phyloP scores from a whole-genome alignment of 805 yeast species.

The Teunomyces kruisii region DNA sequence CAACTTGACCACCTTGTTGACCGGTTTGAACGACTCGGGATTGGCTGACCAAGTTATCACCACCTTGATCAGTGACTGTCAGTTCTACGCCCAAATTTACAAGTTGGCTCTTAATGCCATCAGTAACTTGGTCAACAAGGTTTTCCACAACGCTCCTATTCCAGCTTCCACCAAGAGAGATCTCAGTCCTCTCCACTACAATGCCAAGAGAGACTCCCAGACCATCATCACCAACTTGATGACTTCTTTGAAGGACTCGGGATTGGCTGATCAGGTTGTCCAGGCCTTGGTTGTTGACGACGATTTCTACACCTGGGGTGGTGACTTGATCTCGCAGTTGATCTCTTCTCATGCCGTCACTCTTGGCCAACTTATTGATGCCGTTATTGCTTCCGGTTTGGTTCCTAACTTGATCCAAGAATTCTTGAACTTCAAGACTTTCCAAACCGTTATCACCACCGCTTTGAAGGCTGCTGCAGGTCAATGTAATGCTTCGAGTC shows the following conservation, averaged over 20 bases:
- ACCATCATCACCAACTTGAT: slow-evolving; percentile 29
- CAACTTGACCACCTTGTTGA: slow-evolving; percentile 36
- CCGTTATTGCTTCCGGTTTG: slow-evolving; percentile 36
- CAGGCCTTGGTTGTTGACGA: slow-evolving; percentile 36
- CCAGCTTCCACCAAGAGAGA: slow-evolving; percentile 20
- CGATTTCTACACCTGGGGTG: slow-evolving; percentile 39
- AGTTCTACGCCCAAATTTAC: slow-evolving; percentile 39
- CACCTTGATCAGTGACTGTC: slow-evolving; percentile 36
- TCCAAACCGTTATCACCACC: slow-evolving; percentile 39
- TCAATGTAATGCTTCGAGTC: slow-evolving; percentile 32
- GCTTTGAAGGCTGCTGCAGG: slow-evolving; percentile 45
- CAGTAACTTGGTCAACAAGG: slow-evolving; percentile 24
- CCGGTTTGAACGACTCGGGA: slow-evolving; percentile 42
- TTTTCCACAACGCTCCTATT: background rate
- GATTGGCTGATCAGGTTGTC: slow-evolving; percentile 41
- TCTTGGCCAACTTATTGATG: slow-evolving; percentile 26
- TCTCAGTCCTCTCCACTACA: background rate
- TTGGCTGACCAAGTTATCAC: slow-evolving; percentile 37
- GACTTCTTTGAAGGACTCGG: slow-evolving; percentile 45
- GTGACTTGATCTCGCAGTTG: slow-evolving; percentile 31
- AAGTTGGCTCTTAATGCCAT: slow-evolving; percentile 33
- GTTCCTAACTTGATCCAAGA: slow-evolving; percentile 36
- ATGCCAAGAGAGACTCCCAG: slow-evolving; percentile 9
- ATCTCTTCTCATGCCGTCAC: slow-evolving; percentile 29
- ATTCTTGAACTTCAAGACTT: slow-evolving; percentile 38